Conservation (phyloP, 768 basidiomycete species). For the Sporobolomyces phaffii region DNA sequence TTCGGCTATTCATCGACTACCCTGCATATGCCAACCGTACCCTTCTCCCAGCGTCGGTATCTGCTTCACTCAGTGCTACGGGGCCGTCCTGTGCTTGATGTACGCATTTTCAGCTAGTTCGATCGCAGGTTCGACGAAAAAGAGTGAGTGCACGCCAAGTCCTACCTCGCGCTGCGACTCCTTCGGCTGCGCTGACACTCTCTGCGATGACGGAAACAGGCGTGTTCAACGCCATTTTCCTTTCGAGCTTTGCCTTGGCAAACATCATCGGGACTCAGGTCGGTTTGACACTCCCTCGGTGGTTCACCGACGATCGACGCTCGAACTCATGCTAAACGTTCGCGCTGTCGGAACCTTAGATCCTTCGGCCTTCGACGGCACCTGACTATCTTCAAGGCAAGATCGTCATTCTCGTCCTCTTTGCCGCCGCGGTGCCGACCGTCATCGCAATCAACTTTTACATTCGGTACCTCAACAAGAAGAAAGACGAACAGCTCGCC, state of each 20-base stretch:
- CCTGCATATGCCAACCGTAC: conserved; percentile 47
- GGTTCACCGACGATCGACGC: no score
- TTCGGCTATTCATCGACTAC: no score
- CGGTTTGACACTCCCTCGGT: no score
- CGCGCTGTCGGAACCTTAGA: no score
- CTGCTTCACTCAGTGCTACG: conserved; percentile 51
- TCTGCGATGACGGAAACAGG: no score
- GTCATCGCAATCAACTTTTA: conserved; percentile 55
- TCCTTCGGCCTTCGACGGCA: conserved; percentile 59
- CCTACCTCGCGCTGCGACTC: background rate
- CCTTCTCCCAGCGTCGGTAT: background rate
- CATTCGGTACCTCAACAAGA: conserved; percentile 54
- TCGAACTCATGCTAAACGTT: no score
- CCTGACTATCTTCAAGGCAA: conserved; percentile 64
- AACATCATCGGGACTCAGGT: conserved; percentile 63
- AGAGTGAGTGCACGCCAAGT: no score
- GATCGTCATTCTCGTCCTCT: conserved; percentile 59
- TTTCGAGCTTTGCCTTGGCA: conserved; percentile 46
- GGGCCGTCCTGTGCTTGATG: conserved; percentile 57
- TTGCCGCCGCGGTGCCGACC: conserved; percentile 54
- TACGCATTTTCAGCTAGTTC: conserved; percentile 65
- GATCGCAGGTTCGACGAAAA: conserved; percentile 63
- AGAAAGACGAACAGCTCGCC: conserved; percentile 47
- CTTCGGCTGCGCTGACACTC: conserved; percentile 5
- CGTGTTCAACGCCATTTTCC: conserved; percentile 18